These are phyloP conservation scores for Artemisia annua DNA, from an alignment of 129 eudicot species.

Conservation along the genomic window DNA sequence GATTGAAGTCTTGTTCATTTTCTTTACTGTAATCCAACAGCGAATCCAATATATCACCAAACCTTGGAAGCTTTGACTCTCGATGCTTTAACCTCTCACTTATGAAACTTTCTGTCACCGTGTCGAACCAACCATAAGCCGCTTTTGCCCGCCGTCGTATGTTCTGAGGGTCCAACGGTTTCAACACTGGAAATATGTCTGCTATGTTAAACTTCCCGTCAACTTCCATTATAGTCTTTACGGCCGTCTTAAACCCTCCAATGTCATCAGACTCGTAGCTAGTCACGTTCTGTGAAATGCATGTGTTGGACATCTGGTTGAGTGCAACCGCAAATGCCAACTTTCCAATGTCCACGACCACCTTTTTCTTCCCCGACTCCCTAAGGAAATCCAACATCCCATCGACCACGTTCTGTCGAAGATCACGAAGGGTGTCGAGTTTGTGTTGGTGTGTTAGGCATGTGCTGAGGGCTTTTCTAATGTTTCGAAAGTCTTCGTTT, in stretches of 20 bases:
- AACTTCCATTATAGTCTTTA: conserved; percentile 38
- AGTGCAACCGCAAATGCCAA: conserved; percentile 36
- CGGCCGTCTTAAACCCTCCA: conserved; percentile 30
- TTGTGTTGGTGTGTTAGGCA: conserved; percentile 42
- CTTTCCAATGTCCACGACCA: conserved; percentile 37
- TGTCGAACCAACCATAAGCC: conserved; percentile 36
- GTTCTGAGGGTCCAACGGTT: conserved; percentile 49
- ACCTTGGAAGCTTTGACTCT: conserved; percentile 17
- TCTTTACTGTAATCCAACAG: conserved; percentile 36
- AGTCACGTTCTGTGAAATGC: not conserved
- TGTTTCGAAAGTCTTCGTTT: conserved; percentile 43
- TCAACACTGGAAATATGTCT: conserved; percentile 49
- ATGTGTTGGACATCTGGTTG: not conserved
- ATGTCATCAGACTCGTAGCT: conserved; percentile 16
- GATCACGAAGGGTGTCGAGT: conserved; percentile 36
- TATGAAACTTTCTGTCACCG: conserved; percentile 19
- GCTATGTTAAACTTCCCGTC: conserved; percentile 46
- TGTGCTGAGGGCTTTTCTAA: conserved; percentile 40
- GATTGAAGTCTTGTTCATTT: conserved; percentile 19
- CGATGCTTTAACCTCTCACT: conserved; percentile 24
- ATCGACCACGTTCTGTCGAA: conserved; percentile 39
- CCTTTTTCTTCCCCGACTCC: conserved; percentile 22
- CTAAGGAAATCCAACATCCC: conserved; percentile 37
- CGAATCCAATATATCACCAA: conserved; percentile 44
- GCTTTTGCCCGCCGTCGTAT: conserved; percentile 39